Evolutionary conservation across 1,284 basidiomycete species (phyloP).

Genomic region (Ganoderma lingzhi): DNA sequence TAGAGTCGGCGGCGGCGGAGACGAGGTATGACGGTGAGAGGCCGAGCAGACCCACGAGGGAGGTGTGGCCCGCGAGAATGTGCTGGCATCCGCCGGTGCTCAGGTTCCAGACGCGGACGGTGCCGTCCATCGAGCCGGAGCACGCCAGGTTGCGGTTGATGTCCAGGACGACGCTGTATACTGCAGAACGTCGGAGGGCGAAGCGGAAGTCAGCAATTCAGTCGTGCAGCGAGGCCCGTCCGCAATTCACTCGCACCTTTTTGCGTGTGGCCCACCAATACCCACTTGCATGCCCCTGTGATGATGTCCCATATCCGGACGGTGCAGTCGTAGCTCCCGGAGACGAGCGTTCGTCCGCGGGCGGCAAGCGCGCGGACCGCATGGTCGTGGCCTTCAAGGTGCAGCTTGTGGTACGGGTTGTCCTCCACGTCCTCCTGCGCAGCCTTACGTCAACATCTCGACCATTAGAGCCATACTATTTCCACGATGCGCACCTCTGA

Average conservation of each 20-base stretch:
- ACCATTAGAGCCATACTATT: not conserved
- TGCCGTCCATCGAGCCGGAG: conserved; percentile 97
- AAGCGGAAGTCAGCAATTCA: not conserved
- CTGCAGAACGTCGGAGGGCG: conserved; percentile 48
- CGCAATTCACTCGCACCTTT: conserved; percentile 67
- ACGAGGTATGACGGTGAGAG: conserved; percentile 90
- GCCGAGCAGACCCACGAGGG: conserved; percentile 87
- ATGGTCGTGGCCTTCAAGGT: conserved; percentile 88
- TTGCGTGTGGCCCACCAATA: conserved; percentile 87
- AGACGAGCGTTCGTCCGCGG: conserved; percentile 87
- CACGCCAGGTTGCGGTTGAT: conserved; percentile 86
- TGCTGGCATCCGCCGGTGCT: conserved; percentile 82
- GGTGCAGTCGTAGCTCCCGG: conserved; percentile 94
- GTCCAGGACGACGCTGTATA: conserved; percentile 92
- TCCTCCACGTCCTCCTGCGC: conserved; percentile 75
- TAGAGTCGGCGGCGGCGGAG: conserved; percentile 94
- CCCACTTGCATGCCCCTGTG: conserved; percentile 84
- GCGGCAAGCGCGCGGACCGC: conserved; percentile 94
- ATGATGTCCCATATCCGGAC: conserved; percentile 96
- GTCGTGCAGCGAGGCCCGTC: not conserved
- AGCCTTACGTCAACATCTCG: conserved; percentile 22
- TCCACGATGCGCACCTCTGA: conserved; percentile 59
- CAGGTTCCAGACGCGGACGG: conserved; percentile 92
- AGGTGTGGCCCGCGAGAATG: conserved; percentile 86
- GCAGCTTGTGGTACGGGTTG: conserved; percentile 90